Evolutionary conservation across 345 rosid genomes (phyloP).

Genomic region (Draba incana): DNA sequence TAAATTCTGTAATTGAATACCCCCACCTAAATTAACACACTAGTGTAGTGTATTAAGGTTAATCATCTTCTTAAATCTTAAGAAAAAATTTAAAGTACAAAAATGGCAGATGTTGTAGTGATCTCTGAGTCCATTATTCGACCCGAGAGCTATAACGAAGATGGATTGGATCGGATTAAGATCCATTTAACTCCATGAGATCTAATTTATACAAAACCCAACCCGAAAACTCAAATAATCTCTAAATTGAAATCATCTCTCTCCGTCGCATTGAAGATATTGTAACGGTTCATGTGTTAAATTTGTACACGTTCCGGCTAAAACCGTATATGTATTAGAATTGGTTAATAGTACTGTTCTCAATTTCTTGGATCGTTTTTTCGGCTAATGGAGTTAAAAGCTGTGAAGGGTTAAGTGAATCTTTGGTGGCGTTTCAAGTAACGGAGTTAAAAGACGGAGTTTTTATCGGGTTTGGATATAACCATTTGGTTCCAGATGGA

Average conservation of each 20-base stretch:
- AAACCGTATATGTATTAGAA: conserved; percentile 35
- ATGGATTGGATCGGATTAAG: conserved; percentile 30
- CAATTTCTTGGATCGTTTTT: conserved; percentile 22
- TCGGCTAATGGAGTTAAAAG: conserved; percentile 38
- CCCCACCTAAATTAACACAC: too few relatives aligned
- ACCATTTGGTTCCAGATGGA: conserved; percentile 45
- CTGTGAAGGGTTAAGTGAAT: conserved; percentile 31
- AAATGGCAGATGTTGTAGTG: conserved; percentile 29
- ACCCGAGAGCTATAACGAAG: conserved; percentile 20
- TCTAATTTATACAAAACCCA: conserved; percentile 35
- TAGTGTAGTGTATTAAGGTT: neutral
- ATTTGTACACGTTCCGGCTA: conserved; percentile 43
- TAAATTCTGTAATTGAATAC: too few relatives aligned
- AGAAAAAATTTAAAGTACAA: neutral
- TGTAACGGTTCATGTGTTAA: conserved; percentile 44
- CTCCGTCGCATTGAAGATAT: conserved; percentile 34
- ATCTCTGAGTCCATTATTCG: conserved; percentile 32
- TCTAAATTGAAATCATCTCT: conserved; percentile 39
- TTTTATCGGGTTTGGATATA: conserved; percentile 37
- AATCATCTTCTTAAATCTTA: neutral
- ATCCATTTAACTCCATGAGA: conserved; percentile 42
- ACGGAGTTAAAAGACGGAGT: conserved; percentile 47
- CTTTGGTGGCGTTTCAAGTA: conserved; percentile 43
- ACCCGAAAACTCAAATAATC: conserved; percentile 17
- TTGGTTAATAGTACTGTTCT: conserved; percentile 29